Conservation (phyloP, 2,329 filamentous ascomycete species). For the Stachybotrys chlorohalonatus region DNA sequence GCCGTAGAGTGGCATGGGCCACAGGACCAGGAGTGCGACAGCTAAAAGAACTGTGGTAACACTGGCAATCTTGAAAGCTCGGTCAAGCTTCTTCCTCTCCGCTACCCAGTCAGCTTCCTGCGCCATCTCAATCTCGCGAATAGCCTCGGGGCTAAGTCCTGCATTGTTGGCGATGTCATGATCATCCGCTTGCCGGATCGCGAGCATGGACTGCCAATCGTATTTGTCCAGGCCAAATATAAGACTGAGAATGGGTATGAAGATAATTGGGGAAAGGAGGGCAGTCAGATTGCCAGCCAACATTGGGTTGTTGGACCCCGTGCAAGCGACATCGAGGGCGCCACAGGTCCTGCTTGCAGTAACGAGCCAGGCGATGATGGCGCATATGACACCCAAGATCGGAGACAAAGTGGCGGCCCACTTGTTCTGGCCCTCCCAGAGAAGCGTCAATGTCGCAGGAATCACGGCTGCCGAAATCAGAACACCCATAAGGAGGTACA, state of each 20-base stretch:
- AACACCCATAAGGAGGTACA: conserved; percentile 86
- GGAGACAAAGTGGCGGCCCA: conserved; percentile 61
- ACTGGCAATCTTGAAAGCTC: conserved; percentile 37
- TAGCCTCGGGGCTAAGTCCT: conserved; percentile 32
- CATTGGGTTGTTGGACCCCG: conserved; percentile 78
- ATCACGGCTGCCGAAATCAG: conserved; percentile 82
- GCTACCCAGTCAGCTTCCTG: conserved; percentile 27
- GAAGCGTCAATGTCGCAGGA: conserved; percentile 68
- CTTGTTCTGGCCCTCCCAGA: conserved; percentile 73
- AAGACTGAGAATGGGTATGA: conserved; percentile 65
- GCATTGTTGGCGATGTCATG: conserved; percentile 53
- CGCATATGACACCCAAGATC: conserved; percentile 55
- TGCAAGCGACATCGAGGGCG: conserved; percentile 59
- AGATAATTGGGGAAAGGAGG: conserved; percentile 63
- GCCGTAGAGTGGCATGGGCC: conserved; percentile 89
- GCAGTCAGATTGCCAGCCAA: conserved; percentile 77
- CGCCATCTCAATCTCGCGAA: conserved; percentile 8
- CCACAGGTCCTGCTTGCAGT: conserved; percentile 49
- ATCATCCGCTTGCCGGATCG: conserved; percentile 71
- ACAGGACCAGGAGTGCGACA: conserved; percentile 66
- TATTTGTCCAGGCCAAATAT: conserved; percentile 55
- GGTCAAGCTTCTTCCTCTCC: conserved; percentile 39
- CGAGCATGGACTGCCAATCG: conserved; percentile 75
- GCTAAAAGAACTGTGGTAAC: conserved; percentile 33
- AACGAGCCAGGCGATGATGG: conserved; percentile 67